Evolutionary conservation across 352 stramenopile species (phyloP).

Genomic region (Pilasporangium apinafurcum): DNA sequence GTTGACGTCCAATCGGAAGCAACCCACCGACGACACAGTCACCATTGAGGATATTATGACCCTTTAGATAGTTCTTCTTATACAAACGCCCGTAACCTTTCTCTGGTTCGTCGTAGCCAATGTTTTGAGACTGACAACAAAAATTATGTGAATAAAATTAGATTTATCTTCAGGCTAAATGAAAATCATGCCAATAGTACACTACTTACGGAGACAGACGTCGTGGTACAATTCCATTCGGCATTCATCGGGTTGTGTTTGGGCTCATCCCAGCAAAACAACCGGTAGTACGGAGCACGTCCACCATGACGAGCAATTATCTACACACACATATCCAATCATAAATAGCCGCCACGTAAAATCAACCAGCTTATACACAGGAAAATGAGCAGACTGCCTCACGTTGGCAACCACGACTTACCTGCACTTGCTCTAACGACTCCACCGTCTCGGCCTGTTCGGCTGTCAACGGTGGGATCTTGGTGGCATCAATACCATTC

Average conservation of each 20-base stretch:
- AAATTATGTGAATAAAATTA: neutral
- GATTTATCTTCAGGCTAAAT: neutral
- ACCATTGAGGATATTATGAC: constrained; percentile 71
- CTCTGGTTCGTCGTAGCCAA: constrained; percentile 29
- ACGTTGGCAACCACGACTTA: too few species aligned
- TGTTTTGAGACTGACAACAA: constrained; percentile 59
- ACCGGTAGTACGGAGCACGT: constrained; percentile 55
- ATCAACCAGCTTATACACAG: neutral
- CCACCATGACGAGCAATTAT: constrained; percentile 74
- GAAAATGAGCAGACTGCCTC: neutral
- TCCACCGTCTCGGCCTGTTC: constrained; percentile 51
- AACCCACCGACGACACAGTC: constrained; percentile 69
- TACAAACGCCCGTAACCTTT: constrained; percentile 72
- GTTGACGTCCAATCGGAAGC: constrained; percentile 65
- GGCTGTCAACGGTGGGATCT: constrained; percentile 50
- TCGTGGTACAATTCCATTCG: constrained; percentile 67
- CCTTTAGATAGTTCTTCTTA: constrained; percentile 68
- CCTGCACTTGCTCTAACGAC: constrained; percentile 79
- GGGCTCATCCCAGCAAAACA: constrained; percentile 75
- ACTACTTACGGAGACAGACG: constrained; percentile 57
- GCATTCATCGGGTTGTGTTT: constrained; percentile 69
- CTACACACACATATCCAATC: constrained; percentile 8
- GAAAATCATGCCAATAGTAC: neutral
- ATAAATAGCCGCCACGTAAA: too few species aligned
- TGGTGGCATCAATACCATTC: constrained; percentile 42